Percentiles rank a stretch among this genome's conserved stretches.
Evolutionary conservation across 495 filamentous ascomycete species (phyloP).

Genomic region (Aspergillus hancockii): DNA sequence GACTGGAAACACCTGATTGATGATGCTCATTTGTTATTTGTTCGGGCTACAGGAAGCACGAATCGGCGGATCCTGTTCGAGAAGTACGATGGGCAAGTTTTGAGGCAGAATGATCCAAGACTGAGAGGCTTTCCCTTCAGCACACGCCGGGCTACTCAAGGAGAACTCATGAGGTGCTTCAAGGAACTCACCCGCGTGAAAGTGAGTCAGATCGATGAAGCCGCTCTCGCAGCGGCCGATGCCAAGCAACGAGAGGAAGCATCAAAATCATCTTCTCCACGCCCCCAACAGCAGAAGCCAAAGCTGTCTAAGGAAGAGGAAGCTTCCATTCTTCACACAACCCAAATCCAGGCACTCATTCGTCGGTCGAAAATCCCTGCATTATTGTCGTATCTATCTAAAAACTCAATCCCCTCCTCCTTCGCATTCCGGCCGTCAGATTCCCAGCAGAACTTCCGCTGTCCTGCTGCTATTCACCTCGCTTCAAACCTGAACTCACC

Average conservation of each 20-base stretch:
- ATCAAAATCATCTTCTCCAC: slow-evolving; percentile 38
- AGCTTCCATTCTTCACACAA: slow-evolving; percentile 73
- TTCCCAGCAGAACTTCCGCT: slow-evolving; percentile 71
- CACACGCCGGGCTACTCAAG: slow-evolving; percentile 91
- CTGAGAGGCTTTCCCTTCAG: slow-evolving; percentile 90
- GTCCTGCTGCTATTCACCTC: slow-evolving; percentile 83
- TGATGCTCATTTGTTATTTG: slow-evolving; percentile 77
- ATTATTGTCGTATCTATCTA: slow-evolving; percentile 77
- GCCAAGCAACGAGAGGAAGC: slow-evolving; percentile 35
- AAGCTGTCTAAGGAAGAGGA: slow-evolving; percentile 79
- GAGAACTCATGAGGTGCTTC: slow-evolving; percentile 89
- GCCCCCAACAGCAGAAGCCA: slow-evolving; percentile 54
- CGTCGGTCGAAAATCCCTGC: slow-evolving; percentile 88
- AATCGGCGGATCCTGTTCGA: slow-evolving; percentile 86
- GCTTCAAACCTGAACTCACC: slow-evolving; percentile 76
- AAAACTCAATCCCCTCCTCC: slow-evolving; percentile 64
- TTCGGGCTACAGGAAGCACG: slow-evolving; percentile 83
- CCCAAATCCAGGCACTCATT: slow-evolving; percentile 83
- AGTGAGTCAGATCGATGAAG: slow-evolving; percentile 70
- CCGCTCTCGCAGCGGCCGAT: slow-evolving; percentile 50
- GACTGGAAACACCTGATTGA: slow-evolving; percentile 87
- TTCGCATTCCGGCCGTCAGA: slow-evolving; percentile 75
- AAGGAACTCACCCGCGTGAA: slow-evolving; percentile 91
- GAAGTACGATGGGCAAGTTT: slow-evolving; percentile 83
- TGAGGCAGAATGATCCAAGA: slow-evolving; percentile 80